These are phyloP conservation scores for Mycena rosella DNA, from an alignment of 768 basidiomycete genomes.

Conservation along the genomic window DNA sequence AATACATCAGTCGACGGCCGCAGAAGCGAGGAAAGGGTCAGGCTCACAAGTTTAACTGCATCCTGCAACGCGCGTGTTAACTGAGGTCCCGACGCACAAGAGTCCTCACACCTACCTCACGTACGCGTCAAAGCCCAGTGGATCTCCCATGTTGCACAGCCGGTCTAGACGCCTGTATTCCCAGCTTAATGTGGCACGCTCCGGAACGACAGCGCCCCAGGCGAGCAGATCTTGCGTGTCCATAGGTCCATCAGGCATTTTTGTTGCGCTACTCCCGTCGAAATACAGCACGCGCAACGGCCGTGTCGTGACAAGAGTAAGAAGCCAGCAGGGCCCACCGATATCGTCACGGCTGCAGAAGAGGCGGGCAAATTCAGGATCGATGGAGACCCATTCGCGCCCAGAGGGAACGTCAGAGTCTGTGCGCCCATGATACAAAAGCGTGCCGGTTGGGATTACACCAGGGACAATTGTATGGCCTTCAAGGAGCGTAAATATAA, in stretches of 20 bases:
- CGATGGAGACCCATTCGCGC: constrained; percentile 54
- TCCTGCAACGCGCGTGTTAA: constrained; percentile 42
- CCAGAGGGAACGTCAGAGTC: constrained; percentile 41
- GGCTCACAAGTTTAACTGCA: constrained; percentile 64
- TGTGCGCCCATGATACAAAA: constrained; percentile 53
- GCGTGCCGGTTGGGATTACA: constrained; percentile 49
- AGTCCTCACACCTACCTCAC: constrained; percentile 49
- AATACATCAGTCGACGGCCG: neutral
- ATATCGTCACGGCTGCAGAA: constrained; percentile 2
- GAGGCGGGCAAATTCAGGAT: constrained; percentile 52
- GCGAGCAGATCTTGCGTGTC: constrained; percentile 52
- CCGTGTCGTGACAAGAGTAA: constrained; percentile 41
- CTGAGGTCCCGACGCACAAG: constrained; percentile 3
- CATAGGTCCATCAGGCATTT: constrained; percentile 46
- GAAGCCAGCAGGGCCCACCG: constrained; percentile 36
- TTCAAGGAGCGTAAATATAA: constrained; percentile 24
- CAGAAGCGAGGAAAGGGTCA: neutral
- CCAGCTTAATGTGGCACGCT: constrained; percentile 11
- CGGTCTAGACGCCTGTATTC: constrained; percentile 53
- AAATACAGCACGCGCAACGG: constrained; percentile 54
- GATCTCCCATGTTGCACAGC: constrained; percentile 60
- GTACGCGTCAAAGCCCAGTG: constrained; percentile 58
- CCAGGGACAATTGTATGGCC: constrained; percentile 52
- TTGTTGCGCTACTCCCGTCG: constrained; percentile 54
- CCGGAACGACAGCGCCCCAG: constrained; percentile 44